Conservation (phyloP, 202 grass and related monocot species). For the Hordeum pubiflorum region DNA sequence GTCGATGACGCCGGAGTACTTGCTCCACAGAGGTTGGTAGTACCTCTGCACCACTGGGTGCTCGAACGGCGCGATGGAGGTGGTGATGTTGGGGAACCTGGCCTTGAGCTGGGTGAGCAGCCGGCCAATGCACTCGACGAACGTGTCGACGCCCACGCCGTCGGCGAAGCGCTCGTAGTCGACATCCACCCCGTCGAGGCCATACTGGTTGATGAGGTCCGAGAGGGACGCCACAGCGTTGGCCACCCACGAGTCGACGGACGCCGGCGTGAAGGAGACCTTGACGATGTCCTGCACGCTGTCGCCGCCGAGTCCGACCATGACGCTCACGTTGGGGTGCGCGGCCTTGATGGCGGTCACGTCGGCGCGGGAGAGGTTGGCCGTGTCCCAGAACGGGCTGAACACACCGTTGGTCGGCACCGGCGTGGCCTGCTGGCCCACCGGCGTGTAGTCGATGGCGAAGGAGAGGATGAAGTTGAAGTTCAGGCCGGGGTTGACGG, state of each 20-base stretch:
- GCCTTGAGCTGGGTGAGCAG: constrained; percentile 39
- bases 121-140: constrained; percentile 19
- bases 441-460: constrained; percentile 23
- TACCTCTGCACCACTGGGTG: background rate
- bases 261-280: constrained; percentile 15
- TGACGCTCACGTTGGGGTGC: constrained; percentile 44
- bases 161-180: constrained; percentile 37
- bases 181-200: background rate
- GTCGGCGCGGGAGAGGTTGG: constrained; percentile 19
- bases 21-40: constrained; percentile 38
- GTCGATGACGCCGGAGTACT: constrained; percentile 38
- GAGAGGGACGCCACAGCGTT: constrained; percentile 35
- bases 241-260: constrained; percentile 47
- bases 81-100: background rate
- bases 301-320: constrained; percentile 37
- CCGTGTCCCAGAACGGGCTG: constrained; percentile 44
- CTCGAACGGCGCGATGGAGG: constrained; percentile 55
- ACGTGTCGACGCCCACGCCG: background rate
- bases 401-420: constrained; percentile 39
- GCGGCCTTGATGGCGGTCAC: constrained; percentile 31
- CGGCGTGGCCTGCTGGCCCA: background rate
- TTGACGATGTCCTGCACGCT: constrained; percentile 12
- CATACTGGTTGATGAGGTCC: constrained; percentile 30
- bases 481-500: constrained; percentile 18
- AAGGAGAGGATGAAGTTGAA: constrained; percentile 33